These are phyloP conservation scores for Barnettozyma botsteinii DNA, from an alignment of 805 yeast genomes.

Conservation along the genomic window DNA sequence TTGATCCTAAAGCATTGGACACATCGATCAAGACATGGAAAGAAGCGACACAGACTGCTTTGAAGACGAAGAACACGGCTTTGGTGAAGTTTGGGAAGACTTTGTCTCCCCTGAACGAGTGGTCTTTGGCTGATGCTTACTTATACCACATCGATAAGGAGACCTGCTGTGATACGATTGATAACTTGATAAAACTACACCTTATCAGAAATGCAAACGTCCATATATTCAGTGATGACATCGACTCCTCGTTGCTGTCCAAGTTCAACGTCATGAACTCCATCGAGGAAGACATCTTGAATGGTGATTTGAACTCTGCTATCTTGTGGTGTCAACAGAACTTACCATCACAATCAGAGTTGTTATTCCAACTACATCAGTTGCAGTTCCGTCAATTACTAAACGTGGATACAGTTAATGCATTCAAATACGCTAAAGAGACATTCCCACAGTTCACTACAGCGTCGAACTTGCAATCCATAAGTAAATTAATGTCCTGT, in stretches of 20 bases:
- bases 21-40: constrained; percentile 21
- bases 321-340: constrained; percentile 40
- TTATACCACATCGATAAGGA: constrained; percentile 25
- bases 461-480: constrained; percentile 29
- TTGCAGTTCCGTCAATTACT: constrained; percentile 34
- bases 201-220: constrained; percentile 43
- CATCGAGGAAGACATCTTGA: constrained; percentile 33
- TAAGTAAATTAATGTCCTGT: constrained; percentile 32
- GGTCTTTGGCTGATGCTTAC: constrained; percentile 30
- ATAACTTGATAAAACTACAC: constrained; percentile 41
- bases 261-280: constrained; percentile 38
- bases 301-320: constrained; percentile 38
- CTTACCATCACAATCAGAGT: constrained; percentile 26
- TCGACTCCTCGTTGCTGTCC: constrained; percentile 25
- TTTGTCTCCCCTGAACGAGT: constrained; percentile 16
- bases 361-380: constrained; percentile 41
- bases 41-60: constrained; percentile 21
- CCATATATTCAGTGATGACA: constrained; percentile 27
- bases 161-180: constrained; percentile 23
- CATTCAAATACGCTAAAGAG: constrained; percentile 39
- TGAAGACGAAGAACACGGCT: constrained; percentile 25
- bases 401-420: constrained; percentile 23
- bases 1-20: not conserved
- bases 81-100: constrained; percentile 22
- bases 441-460: constrained; percentile 37